Conservation (phyloP, 2,329 filamentous ascomycete species). For the Paracorniculantispora psalliotae region DNA sequence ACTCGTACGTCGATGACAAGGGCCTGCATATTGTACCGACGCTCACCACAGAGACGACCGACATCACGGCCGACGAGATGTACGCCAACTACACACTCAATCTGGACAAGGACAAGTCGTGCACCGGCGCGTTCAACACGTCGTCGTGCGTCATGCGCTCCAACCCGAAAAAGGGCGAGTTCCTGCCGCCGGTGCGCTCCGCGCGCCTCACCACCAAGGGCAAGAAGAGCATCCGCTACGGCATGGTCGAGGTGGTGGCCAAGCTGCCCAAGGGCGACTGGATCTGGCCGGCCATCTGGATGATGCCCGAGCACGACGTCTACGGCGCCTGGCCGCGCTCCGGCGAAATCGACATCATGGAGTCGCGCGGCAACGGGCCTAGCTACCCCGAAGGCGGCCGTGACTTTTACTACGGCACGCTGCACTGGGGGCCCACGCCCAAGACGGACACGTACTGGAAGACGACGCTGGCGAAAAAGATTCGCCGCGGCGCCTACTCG, state of each 20-base stretch:
- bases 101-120: slow-evolving; percentile 36
- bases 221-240: slow-evolving; percentile 41
- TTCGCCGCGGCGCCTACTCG: slow-evolving; percentile 35
- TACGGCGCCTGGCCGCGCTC: slow-evolving; percentile 48
- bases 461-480: slow-evolving; percentile 28
- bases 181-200: slow-evolving; percentile 46
- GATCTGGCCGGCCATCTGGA: slow-evolving; percentile 50
- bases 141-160: slow-evolving; percentile 34
- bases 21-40: slow-evolving; percentile 54
- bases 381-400: slow-evolving; percentile 37
- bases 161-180: slow-evolving; percentile 38
- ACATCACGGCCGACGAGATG: slow-evolving; percentile 34
- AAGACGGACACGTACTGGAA: slow-evolving; percentile 29
- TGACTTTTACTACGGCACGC: slow-evolving; percentile 37
- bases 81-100: slow-evolving; percentile 39
- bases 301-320: slow-evolving; percentile 43
- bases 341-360: slow-evolving; percentile 51
- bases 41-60: slow-evolving; percentile 37
- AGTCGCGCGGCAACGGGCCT: slow-evolving; percentile 42
- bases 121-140: slow-evolving; percentile 32
- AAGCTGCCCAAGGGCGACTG: slow-evolving; percentile 49
- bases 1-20: slow-evolving; percentile 42
- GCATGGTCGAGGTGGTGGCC: slow-evolving; percentile 48
- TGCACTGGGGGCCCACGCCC: slow-evolving; percentile 42
- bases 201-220: slow-evolving; percentile 44